phyloP scores from a whole-genome alignment of 1,139 yeast species.

The Kazachstania sp. region DNA sequence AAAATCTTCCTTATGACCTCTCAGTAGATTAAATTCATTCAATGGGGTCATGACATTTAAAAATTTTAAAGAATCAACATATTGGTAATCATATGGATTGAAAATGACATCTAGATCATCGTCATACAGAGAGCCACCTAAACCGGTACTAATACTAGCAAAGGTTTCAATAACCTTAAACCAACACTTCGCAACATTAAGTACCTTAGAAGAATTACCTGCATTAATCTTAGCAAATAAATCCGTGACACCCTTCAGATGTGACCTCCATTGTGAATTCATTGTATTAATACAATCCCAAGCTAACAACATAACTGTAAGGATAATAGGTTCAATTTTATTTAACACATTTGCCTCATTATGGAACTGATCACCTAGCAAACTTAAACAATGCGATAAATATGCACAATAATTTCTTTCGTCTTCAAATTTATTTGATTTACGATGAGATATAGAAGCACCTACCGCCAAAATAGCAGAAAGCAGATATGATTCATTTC shows the following conservation, averaged over 20 bases:
- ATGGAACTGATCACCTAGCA: constrained; percentile 39
- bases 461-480: constrained; percentile 71
- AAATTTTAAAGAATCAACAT: constrained; percentile 34
- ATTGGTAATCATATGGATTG: constrained; percentile 43
- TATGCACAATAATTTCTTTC: constrained; percentile 59
- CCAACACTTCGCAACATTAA: constrained; percentile 64
- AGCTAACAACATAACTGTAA: constrained; percentile 60
- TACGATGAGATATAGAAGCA: constrained; percentile 46
- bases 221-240: constrained; percentile 44
- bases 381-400: constrained; percentile 50
- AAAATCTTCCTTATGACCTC: constrained; percentile 54
- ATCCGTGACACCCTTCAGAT: constrained; percentile 66
- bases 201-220: constrained; percentile 35
- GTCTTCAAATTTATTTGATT: constrained; percentile 42
- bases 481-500: constrained; percentile 50
- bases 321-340: constrained; percentile 56
- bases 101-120: constrained; percentile 44
- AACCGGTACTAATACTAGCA: constrained; percentile 58
- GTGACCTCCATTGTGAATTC: constrained; percentile 67
- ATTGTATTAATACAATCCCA: constrained; percentile 62
- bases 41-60: constrained; percentile 34
- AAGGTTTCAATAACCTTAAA: constrained; percentile 57
- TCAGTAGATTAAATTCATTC: constrained; percentile 50
- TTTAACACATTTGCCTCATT: constrained; percentile 29
- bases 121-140: constrained; percentile 57